Base-by-base conservation (phyloP, 2,329 filamentous ascomycete species). In the Aureobasidium sp. region DNA sequence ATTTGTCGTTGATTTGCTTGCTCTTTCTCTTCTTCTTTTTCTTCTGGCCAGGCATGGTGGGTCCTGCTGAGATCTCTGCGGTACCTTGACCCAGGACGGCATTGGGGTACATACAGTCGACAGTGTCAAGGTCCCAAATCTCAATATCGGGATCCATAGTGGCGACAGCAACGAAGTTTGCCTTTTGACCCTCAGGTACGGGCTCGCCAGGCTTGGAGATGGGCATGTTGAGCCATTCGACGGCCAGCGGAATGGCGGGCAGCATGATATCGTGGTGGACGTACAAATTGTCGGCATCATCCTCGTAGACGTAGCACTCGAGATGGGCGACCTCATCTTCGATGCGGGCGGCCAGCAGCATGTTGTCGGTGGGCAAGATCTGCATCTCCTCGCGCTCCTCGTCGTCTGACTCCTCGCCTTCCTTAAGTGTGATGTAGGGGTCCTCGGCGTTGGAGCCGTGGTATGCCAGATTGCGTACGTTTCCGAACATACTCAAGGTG, bases 221-320 rank as follows among this genome's bases (percentile, higher is more conserved):
- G n/a, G 91, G 88, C 62, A 96, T 82, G 73, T 97, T 90, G 48
- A 99, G 78, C 94, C 94, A 99, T 78, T 99, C 94, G 44, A 97
- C 84, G 71, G 91, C 94, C 7, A 99, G 85, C 12, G 94, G 94
- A 71, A 99, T 96, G 27, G 93, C 93, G 36, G 94, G 94, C 62
- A 99, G 84, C 93, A 99, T 97, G 70, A 99, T 96, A 76, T 99
- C 94, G 82, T 99, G 94, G 78, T 99, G 94, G 27, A 99, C 93
- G 75, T 99, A 99, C 64, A 99, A 87, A 74, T 99, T 99, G 77
- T 97, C 94, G 48, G 87, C 89, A 65, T 86, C 86, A 69, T 97
- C 94, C 75, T 99, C 94, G 77, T 97, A 99, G 32, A 99, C 91
- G 71, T 97, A 97, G 23, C 97, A 89, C 75, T 99, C 94, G 29